These are phyloP conservation scores for Rhypophila decipiens DNA, from an alignment of 495 filamentous ascomycete species.

Conservation along the genomic window DNA sequence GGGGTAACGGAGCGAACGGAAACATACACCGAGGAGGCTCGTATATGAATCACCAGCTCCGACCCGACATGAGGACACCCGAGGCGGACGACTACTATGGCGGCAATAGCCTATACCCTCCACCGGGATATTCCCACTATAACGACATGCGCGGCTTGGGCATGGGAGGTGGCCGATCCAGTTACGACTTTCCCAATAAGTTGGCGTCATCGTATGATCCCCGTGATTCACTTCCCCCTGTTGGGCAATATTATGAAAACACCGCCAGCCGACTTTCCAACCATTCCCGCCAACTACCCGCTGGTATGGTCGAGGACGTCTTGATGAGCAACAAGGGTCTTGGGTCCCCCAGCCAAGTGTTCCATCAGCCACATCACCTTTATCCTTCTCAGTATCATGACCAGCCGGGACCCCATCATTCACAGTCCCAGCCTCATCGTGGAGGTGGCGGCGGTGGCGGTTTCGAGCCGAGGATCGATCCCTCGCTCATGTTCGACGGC, in stretches of 20 bases:
- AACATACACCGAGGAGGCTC: constrained; percentile 24
- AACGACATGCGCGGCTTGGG: constrained; percentile 24
- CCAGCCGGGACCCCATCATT: not conserved
- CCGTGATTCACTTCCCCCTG: constrained; percentile 32
- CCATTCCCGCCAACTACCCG: constrained; percentile 23
- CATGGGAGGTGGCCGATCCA: constrained; percentile 53
- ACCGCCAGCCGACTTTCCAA: constrained; percentile 39
- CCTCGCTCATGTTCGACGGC: constrained; percentile 7
- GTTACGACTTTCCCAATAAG: constrained; percentile 54
- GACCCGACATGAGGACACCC: too few species aligned
- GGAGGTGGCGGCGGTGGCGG: constrained; percentile 2
- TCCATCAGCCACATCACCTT: constrained; percentile 15
- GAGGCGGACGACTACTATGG: constrained; percentile 30
- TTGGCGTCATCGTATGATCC: constrained; percentile 51
- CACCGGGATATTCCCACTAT: constrained; percentile 16
- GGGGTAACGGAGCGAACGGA: constrained; percentile 20
- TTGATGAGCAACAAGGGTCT: constrained; percentile 42
- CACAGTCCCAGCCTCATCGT: too few species aligned
- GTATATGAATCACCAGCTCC: too few species aligned
- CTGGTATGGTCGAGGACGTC: constrained; percentile 45
- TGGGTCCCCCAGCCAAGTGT: constrained; percentile 31
- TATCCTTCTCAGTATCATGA: constrained; percentile 1
- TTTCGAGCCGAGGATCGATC: constrained; percentile 24
- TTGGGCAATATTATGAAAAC: constrained; percentile 55
- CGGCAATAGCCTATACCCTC: constrained; percentile 21